Evolutionary conservation across 495 filamentous ascomycete species (phyloP).

Genomic region (Saxophila tyrrhenica): DNA sequence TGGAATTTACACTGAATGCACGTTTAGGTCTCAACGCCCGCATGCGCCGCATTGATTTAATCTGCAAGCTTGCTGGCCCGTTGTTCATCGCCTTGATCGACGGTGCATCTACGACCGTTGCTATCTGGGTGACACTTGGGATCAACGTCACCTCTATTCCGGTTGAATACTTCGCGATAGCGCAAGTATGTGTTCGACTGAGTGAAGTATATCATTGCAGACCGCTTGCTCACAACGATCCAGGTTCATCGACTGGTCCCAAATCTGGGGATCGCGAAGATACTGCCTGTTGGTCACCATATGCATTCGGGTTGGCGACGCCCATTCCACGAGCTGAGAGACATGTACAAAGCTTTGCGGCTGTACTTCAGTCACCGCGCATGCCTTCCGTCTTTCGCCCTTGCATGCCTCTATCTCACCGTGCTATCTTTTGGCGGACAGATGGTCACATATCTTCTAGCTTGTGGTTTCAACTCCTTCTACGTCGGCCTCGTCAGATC

Average conservation of each 20-base stretch:
- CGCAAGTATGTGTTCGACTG: conserved; percentile 34
- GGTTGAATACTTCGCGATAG: conserved; percentile 50
- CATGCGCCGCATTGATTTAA: conserved; percentile 61
- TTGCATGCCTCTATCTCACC: conserved; percentile 33
- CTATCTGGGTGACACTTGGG: conserved; percentile 28
- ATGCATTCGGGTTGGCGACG: not conserved
- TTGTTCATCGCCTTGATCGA: conserved; percentile 27
- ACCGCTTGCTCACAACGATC: too few species aligned
- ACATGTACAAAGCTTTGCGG: not conserved
- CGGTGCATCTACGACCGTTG: conserved; percentile 25
- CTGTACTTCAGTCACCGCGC: conserved; percentile 26
- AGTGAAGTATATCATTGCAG: too few species aligned
- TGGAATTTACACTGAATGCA: too few species aligned
- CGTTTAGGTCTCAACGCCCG: conserved; percentile 37
- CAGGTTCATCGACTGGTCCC: not conserved
- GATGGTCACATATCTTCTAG: conserved; percentile 36
- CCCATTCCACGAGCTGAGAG: not conserved
- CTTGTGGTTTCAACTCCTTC: conserved; percentile 26
- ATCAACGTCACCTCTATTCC: conserved; percentile 35
- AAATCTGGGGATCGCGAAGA: not conserved
- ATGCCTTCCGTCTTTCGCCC: conserved; percentile 32
- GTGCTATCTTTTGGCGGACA: conserved; percentile 33
- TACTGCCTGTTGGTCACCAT: not conserved
- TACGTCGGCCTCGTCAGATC: conserved; percentile 34
- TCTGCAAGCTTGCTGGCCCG: conserved; percentile 59